Evolutionary conservation across 768 basidiomycete genomes (phyloP).

Genomic region (Thelephora ganbajun): DNA sequence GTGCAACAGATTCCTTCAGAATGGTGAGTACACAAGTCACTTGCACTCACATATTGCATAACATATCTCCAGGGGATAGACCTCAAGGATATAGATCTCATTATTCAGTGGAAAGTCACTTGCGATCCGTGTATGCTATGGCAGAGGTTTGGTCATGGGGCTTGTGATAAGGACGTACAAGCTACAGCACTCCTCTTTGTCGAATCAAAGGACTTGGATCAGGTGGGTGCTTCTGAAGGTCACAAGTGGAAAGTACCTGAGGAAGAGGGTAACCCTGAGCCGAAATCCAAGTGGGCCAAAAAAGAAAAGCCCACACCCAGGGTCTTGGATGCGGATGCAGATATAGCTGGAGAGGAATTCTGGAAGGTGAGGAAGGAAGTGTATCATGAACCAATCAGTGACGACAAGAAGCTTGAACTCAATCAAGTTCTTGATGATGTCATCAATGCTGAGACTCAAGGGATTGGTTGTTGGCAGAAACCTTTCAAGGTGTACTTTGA

Average conservation of each 20-base stretch:
- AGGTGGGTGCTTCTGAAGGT: not conserved
- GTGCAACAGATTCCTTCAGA: not conserved
- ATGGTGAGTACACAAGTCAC: not conserved
- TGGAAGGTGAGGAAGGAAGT: not conserved
- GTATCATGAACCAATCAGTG: not conserved
- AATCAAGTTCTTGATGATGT: conserved; percentile 14
- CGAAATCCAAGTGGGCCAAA: not conserved
- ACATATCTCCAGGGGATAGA: conserved; percentile 19
- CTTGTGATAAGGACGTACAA: conserved; percentile 2
- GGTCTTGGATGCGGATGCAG: not conserved
- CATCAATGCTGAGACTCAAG: conserved; percentile 13
- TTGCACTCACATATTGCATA: not conserved
- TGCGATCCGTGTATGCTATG: conserved; percentile 15
- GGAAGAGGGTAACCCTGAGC: not conserved
- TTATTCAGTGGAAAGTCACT: conserved; percentile 20
- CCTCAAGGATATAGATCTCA: conserved; percentile 18
- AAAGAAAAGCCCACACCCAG: conserved; percentile 3
- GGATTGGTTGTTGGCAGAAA: conserved; percentile 9
- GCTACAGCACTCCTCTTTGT: conserved; percentile 8
- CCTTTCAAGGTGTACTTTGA: conserved; percentile 12
- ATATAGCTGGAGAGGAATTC: not conserved
- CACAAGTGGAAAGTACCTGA: not conserved
- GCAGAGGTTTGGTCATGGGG: conserved; percentile 22
- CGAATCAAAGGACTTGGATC: conserved; percentile 7
- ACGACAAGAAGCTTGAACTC: conserved; percentile 5